Evolutionary conservation across 139 green algal species (phyloP).

Genomic region (Chlorokybus atmophyticus): DNA sequence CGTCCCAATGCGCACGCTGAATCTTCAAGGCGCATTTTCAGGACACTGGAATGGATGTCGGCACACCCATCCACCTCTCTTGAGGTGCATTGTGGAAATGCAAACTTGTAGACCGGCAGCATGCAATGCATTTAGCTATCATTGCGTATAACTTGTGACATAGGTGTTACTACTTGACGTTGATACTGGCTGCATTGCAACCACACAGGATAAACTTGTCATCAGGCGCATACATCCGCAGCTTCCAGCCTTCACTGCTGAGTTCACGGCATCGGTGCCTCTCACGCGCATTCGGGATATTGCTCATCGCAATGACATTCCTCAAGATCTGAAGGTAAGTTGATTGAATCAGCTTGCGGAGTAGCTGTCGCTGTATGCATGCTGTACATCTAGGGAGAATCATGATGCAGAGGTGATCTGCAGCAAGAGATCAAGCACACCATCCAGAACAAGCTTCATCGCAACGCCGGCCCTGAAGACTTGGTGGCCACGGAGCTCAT

Average conservation of each 20-base stretch:
- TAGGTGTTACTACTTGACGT: background rate
- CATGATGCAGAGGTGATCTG: background rate
- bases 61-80: background rate
- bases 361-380: background rate
- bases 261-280: slow-evolving; percentile 68
- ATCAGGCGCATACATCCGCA: slow-evolving; percentile 27
- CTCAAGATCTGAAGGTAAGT: slow-evolving; percentile 35
- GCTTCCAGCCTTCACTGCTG: slow-evolving; percentile 78
- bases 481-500: slow-evolving; percentile 85
- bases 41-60: slow-evolving; percentile 12
- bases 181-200: background rate
- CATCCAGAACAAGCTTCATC: slow-evolving; percentile 98
- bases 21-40: slow-evolving; percentile 66
- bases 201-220: slow-evolving; percentile 15
- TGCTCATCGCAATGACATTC: slow-evolving; percentile 58
- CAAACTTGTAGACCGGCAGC: background rate
- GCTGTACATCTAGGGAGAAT: background rate
- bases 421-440: slow-evolving; percentile 97
- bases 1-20: slow-evolving; percentile 85
- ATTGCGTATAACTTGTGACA: background rate
- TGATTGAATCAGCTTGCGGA: background rate
- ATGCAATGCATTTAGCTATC: background rate
- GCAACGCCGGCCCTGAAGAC: slow-evolving; percentile 90
- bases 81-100: background rate
- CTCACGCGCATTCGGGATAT: slow-evolving; percentile 97